Conservation (phyloP, 805 yeast species). For the Candida patagonica region DNA sequence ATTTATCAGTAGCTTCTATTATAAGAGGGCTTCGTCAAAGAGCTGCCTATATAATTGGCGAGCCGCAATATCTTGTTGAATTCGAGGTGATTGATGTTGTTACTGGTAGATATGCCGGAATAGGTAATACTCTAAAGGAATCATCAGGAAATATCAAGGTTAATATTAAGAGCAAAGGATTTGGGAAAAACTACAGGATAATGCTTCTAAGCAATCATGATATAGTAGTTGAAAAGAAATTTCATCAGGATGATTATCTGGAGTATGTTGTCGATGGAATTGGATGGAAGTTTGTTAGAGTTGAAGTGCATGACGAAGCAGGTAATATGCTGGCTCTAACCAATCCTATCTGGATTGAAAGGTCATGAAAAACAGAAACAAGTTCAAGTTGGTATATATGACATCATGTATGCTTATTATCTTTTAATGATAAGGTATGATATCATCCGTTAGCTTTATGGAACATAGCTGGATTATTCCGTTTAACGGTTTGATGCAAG, state of each 20-base stretch:
- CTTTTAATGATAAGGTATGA: not conserved
- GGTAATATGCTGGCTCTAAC: conserved; percentile 11
- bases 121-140: conserved; percentile 8
- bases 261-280: not conserved
- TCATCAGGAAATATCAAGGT: conserved; percentile 3
- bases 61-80: too few species aligned
- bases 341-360: conserved; percentile 12
- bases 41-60: too few species aligned
- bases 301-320: conserved; percentile 3
- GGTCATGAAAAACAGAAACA: too few species aligned
- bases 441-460: too few species aligned
- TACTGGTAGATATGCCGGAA: too few species aligned
- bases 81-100: too few species aligned
- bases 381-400: too few species aligned
- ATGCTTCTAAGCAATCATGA: not conserved
- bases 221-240: not conserved
- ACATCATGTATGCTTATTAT: not conserved
- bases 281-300: conserved; percentile 5
- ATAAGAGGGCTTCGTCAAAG: too few species aligned
- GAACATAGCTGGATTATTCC: too few species aligned
- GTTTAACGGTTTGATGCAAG: too few species aligned
- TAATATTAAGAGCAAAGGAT: not conserved
- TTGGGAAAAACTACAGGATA: not conserved
- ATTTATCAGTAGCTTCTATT: too few species aligned
- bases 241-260: not conserved